These are phyloP conservation scores for Dysphania ambrosioides DNA, from an alignment of 148 eudicot genomes.

Conservation along the genomic window DNA sequence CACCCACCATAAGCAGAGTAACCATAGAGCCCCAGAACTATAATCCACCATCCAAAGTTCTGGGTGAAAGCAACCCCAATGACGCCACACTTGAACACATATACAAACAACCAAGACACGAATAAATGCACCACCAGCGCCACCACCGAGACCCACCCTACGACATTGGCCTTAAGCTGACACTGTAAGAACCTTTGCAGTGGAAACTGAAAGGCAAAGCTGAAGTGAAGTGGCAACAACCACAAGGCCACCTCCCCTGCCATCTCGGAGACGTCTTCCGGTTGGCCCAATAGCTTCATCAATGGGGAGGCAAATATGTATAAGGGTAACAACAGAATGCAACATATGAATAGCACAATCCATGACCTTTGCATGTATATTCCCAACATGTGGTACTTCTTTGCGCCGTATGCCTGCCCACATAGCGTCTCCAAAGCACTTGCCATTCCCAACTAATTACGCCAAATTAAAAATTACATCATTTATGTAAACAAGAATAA, in stretches of 20 bases:
- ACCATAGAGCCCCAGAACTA: constrained; percentile 35
- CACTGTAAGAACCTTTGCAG: constrained; percentile 51
- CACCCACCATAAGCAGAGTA: constrained; percentile 42
- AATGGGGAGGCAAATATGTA: constrained; percentile 42
- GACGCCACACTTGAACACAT: constrained; percentile 31
- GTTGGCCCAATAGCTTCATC: constrained; percentile 44
- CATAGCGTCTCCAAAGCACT: constrained; percentile 58
- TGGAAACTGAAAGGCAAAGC: constrained; percentile 48
- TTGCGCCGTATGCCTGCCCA: constrained; percentile 60
- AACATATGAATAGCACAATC: constrained; percentile 39
- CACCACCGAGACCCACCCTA: constrained; percentile 40
- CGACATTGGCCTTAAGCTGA: constrained; percentile 41
- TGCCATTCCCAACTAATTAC: constrained; percentile 49
- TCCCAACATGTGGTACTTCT: constrained; percentile 53
- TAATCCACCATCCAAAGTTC: constrained; percentile 47
- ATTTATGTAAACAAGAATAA: too few species aligned
- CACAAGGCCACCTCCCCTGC: constrained; percentile 33
- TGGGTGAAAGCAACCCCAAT: constrained; percentile 33
- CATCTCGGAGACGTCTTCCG: constrained; percentile 40
- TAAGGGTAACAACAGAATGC: constrained; percentile 34
- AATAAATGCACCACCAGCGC: constrained; percentile 32
- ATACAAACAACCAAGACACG: constrained; percentile 40
- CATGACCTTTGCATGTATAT: constrained; percentile 54
- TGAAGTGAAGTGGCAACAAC: constrained; percentile 49
- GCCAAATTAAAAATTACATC: neutral